phyloP scores from a whole-genome alignment of 2,329 filamentous ascomycete species.

The Phialophora expanda region DNA sequence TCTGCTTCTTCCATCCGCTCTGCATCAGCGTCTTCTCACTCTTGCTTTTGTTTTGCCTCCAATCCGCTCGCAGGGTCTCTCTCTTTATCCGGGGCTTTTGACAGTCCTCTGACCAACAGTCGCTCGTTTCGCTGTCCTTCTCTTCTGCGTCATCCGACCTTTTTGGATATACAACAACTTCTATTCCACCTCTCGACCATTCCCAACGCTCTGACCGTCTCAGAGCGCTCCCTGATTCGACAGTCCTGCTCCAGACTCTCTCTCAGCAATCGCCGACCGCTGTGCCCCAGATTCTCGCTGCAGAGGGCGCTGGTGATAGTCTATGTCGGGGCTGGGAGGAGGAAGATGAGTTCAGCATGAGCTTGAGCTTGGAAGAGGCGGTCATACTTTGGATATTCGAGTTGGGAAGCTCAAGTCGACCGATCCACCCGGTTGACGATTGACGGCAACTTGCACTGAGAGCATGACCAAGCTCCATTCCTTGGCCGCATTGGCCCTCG shows the following conservation, averaged over 20 bases:
- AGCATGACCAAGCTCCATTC: slow-evolving; percentile 28
- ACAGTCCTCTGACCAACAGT: slow-evolving; percentile 34
- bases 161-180: slow-evolving; percentile 13
- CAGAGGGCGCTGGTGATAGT: slow-evolving; percentile 82
- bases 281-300: neutral
- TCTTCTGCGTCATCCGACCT: slow-evolving; percentile 24
- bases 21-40: slow-evolving; percentile 37
- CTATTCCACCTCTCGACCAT: slow-evolving; percentile 14
- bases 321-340: slow-evolving; percentile 50
- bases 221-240: slow-evolving; percentile 1
- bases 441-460: slow-evolving; percentile 11
- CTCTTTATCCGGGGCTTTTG: slow-evolving; percentile 22
- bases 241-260: neutral
- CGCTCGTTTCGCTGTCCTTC: slow-evolving; percentile 35
- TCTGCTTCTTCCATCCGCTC: slow-evolving; percentile 38
- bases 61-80: slow-evolving; percentile 22
- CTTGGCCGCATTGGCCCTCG: slow-evolving; percentile 34
- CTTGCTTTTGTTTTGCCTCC: slow-evolving; percentile 32
- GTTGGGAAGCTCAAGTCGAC: slow-evolving; percentile 22
- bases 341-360: slow-evolving; percentile 33
- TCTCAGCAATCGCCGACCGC: neutral
- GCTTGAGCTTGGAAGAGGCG: slow-evolving; percentile 50
- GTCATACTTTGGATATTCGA: slow-evolving; percentile 74
- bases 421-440: slow-evolving; percentile 8
- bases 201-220: slow-evolving; percentile 17